phyloP scores from a whole-genome alignment of 768 basidiomycete genomes.

The Glaciozyma martinii region DNA sequence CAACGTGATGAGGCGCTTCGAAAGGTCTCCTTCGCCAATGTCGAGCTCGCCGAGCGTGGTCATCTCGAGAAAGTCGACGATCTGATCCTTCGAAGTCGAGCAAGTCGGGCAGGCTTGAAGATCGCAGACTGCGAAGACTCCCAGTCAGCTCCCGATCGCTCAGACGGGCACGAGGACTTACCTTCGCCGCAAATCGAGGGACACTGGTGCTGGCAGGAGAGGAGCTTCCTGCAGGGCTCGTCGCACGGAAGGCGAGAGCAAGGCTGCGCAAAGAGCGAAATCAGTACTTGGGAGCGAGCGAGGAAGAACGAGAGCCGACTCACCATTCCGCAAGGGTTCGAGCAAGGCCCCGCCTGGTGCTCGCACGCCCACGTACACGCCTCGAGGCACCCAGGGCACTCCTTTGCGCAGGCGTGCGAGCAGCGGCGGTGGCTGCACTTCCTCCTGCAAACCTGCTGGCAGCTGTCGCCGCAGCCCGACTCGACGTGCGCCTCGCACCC shows the following conservation, averaged over 20 bases:
- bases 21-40: conserved; percentile 44
- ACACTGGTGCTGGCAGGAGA: conserved; percentile 57
- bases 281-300: no score
- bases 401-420: conserved; percentile 47
- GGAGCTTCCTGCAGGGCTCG: conserved; percentile 45
- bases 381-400: conserved; percentile 46
- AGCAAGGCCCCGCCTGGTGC: conserved; percentile 39
- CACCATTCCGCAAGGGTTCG: conserved; percentile 44
- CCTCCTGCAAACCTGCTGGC: conserved; percentile 44
- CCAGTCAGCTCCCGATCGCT: no score
- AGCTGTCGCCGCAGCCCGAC: conserved; percentile 51
- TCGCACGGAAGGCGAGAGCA: conserved; percentile 62
- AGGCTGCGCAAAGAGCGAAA: conserved; percentile 43
- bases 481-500: conserved; percentile 37
- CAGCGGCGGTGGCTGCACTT: conserved; percentile 46
- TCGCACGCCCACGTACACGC: conserved; percentile 13
- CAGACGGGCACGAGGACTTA: no score
- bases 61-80: conserved; percentile 57
- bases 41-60: conserved; percentile 49
- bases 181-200: conserved; percentile 68
- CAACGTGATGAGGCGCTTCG: conserved; percentile 48
- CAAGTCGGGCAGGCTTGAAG: conserved; percentile 53
- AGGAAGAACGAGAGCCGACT: neutral
- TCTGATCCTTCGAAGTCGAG: conserved; percentile 41
- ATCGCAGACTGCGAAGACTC: no score